Base-by-base conservation (phyloP, 2,329 filamentous ascomycete species). In the Alternaria alternata region DNA sequence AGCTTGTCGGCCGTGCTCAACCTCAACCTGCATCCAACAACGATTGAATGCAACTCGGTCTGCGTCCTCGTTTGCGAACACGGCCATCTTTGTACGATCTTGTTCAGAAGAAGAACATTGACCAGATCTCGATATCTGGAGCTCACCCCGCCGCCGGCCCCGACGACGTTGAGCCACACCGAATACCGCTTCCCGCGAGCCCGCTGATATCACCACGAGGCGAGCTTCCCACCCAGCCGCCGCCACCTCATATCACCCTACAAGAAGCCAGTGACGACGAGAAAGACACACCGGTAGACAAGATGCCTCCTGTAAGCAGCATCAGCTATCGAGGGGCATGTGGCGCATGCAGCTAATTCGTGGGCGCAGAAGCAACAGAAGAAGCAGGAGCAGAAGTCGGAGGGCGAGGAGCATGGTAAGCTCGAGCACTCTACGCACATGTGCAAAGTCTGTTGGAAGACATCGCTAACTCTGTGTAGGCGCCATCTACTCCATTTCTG, bases 401-500 rank as follows among this genome's bases (percentile, higher is more conserved):
- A 81, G 65, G 82, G 80, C 54, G 86, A 64, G 88, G 74, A 81
- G 87, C 81, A 86, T 84, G 89, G 86, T 84, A 79, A 54, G 80
- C 70, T 57, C 43, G 42, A 14, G 32, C 12, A 38, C 28, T 34
- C 22, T 43, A 16, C 3, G 24, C 9, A 8, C 26, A 9, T 12
- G 49, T 12, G 9, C 28, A 11, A 11, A 6, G 8, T 34, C 34
- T 20, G 7, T 18, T 51, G 30, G 24, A 41, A 8, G 22, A 20
- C 32, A 14, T 54, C 46, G 61, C 65, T 75, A 51, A 75, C 49
- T 6, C 20, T 41, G 6, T 51, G 5, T 67, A 85, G 84, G 88
- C 73, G 81, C 83, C 64, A 87, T 92, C 81, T 92, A 89, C 83
- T 92, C 89, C 65, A 84, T 92, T 72, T 91, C 89, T 54, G 86